A percentile compares a stretch with the other conserved stretches of the same genome.
Evolutionary conservation across 805 yeast genomes (phyloP).

Genomic region (Wickerhamomyces rabaulensis): DNA sequence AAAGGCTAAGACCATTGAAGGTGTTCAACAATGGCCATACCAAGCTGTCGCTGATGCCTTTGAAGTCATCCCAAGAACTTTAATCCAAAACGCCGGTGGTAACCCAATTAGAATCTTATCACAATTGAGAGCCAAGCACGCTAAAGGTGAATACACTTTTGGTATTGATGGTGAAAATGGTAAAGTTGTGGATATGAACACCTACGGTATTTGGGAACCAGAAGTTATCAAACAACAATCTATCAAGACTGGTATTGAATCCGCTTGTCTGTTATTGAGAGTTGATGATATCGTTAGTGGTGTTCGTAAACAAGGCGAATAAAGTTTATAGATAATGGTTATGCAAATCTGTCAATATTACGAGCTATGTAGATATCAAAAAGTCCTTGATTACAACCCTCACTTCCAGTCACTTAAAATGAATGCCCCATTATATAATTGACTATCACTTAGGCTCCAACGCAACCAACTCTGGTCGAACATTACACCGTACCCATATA

Average conservation of each 20-base stretch:
- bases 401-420: too few relatives aligned
- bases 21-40: constrained; percentile 97
- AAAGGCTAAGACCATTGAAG: constrained; percentile 87
- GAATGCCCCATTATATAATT: too few relatives aligned
- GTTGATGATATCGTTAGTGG: constrained; percentile 98
- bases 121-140: constrained; percentile 93
- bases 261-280: constrained; percentile 89
- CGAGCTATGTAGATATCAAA: background rate
- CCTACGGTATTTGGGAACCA: constrained; percentile 98
- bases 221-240: constrained; percentile 96
- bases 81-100: constrained; percentile 97
- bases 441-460: too few relatives aligned
- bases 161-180: constrained; percentile 97
- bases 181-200: constrained; percentile 90
- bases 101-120: constrained; percentile 87
- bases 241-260: constrained; percentile 95
- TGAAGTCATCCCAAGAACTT: constrained; percentile 96
- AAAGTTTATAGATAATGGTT: background rate
- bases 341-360: background rate
- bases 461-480: too few relatives aligned
- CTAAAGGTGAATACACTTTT: constrained; percentile 76
- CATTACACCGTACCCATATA: too few relatives aligned
- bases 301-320: constrained; percentile 48
- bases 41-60: constrained; percentile 98
- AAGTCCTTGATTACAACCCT: too few relatives aligned